phyloP scores from a whole-genome alignment of 345 rosid genomes.

The Syzygium aqueum region DNA sequence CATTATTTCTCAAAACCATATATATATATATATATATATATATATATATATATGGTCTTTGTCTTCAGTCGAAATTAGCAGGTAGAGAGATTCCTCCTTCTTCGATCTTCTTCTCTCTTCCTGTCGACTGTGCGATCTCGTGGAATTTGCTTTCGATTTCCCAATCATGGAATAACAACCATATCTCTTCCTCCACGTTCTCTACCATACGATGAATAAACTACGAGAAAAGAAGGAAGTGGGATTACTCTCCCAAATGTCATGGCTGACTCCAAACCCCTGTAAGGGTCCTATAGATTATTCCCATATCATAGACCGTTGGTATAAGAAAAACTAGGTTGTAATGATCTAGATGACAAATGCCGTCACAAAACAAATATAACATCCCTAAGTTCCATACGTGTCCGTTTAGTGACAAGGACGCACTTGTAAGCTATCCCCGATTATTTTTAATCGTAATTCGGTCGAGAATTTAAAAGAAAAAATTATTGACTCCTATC shows the following conservation, averaged over 20 bases:
- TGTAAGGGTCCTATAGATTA: background rate
- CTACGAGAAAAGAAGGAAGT: background rate
- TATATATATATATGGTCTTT: background rate
- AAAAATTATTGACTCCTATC: background rate
- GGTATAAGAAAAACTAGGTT: background rate
- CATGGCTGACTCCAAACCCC: slow-evolving; percentile 16
- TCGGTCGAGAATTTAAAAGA: background rate
- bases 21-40: background rate
- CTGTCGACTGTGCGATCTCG: background rate
- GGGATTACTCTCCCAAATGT: slow-evolving; percentile 10
- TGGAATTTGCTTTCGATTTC: background rate
- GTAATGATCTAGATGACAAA: slow-evolving; percentile 2
- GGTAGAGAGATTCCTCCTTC: background rate
- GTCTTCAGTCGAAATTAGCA: background rate
- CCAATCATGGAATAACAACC: slow-evolving; percentile 12
- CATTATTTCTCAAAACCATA: background rate
- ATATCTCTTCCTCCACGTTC: background rate
- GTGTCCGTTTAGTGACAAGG: background rate
- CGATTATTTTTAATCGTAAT: background rate
- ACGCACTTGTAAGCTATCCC: background rate
- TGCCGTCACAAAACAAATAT: background rate
- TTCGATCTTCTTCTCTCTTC: background rate
- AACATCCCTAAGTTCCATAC: background rate
- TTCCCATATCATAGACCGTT: background rate
- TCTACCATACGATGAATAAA: background rate